Percentiles rank a stretch among this genome's conserved stretches.
phyloP scores from a whole-genome alignment of 148 eudicot species.

The Rhododendron williamsianum region DNA sequence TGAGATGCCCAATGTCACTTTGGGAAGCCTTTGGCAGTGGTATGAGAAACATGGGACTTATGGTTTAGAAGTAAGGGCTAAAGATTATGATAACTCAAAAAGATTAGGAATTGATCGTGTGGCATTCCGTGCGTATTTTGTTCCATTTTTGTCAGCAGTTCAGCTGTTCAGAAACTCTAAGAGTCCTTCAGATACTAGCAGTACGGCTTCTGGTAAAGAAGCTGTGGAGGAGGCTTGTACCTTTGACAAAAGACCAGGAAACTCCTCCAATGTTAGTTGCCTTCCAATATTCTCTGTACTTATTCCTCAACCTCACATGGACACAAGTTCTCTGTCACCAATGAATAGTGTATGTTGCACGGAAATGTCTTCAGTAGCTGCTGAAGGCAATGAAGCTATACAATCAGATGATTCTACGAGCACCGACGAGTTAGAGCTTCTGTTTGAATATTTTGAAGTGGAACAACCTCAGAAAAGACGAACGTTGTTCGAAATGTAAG shows the following conservation, averaged over 20 bases:
- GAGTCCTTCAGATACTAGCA: background rate
- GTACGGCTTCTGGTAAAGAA: background rate
- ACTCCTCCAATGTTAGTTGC: background rate
- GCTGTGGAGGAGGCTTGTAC: background rate
- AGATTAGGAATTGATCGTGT: conserved; percentile 25
- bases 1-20: conserved; percentile 29
- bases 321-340: conserved; percentile 5
- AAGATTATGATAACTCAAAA: conserved; percentile 23
- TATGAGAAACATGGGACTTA: conserved; percentile 53
- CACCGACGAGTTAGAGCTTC: conserved; percentile 27
- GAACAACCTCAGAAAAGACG: conserved; percentile 46
- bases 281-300: conserved; percentile 17
- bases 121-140: conserved; percentile 47
- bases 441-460: conserved; percentile 52
- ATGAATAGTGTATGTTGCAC: background rate
- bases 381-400: background rate
- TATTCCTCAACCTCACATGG: conserved; percentile 21
- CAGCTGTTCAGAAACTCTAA: conserved; percentile 36
- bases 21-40: conserved; percentile 47
- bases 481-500: conserved; percentile 41
- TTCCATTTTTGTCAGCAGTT: conserved; percentile 55
- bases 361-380: conserved; percentile 5
- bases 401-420: conserved; percentile 1
- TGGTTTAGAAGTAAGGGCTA: conserved; percentile 42
- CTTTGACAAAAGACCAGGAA: background rate